Evolutionary conservation across 2,329 filamentous ascomycete genomes (phyloP), one percentile per base, ranked within the genome.

Genomic region (Dactylellina parvicollis): DNA sequence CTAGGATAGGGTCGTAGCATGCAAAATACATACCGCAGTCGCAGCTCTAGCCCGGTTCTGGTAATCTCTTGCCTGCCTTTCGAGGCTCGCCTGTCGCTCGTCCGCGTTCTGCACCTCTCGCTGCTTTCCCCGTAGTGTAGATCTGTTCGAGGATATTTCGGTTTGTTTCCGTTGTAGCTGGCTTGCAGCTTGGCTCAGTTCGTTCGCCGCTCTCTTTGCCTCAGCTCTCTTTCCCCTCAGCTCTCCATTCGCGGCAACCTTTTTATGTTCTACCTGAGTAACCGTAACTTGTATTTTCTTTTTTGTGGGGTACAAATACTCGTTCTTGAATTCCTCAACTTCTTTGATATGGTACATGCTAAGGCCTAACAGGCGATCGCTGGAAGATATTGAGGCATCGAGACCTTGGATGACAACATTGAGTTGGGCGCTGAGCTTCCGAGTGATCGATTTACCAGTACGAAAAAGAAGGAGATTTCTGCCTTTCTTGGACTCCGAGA

Each of bases 301-400:
- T 16, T 47, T 65, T 4, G 50, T 56, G 10, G 60, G 38, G 10
- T 46, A 20, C 12, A 65, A 34, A 30, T 47, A 34, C 20, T 56
- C 36, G 5, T 66, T 66, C 32, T 47, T 56, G n/a, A 56, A 66
- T 7, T 66, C 61, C 24, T 56, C 50, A 28, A 57, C 40, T 9
- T n/a, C 42, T 24, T 55, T 56, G 38, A 40, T 47, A n/a, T 56
- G 28, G 30, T 49, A 26, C 61, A 66, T 66, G 22, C 61, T 49
- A 3, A 66, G 28, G 20, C 30, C 20, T 2, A 57, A 30, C 8
- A 66, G 30, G n/a, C 50, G 30, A 32, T 66, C 61, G 24, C 61
- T 57, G 8, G 50, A 56, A 5, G 50, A 38, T 10, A 66, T 57
- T n/a, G 40, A 56, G 1, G 40, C 50, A 36, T 66, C 42, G 18